Evolutionary conservation across 2,329 filamentous ascomycete species (phyloP), one percentile per base, ranked within the genome.

Genomic region (Biscogniauxia marginata): DNA sequence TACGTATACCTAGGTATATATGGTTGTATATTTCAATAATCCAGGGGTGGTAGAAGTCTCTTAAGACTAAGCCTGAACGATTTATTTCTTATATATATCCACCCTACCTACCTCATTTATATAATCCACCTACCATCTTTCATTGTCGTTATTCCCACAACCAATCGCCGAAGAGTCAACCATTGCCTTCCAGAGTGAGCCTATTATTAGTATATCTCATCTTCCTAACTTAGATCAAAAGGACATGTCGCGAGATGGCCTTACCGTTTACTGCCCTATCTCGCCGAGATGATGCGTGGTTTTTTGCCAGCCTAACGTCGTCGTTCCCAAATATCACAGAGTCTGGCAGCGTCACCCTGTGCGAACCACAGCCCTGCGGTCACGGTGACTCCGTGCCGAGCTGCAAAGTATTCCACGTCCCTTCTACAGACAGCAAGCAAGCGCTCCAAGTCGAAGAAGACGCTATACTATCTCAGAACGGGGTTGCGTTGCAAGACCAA

Each of bases 351-450:
- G 70, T 70, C 43, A 71, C 71, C 59, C 62, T 80, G n/a, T 63
- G 71, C 20, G 67, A 74, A 49, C 62, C 70, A 24, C 70, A 73
- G 1, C 47, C 65, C n/a, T 82, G 78, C 60, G 59, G 66, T 19
- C 57, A 68, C 2, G 67, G 72, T n/a, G 65, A 73, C n/a, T 74
- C 71, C 8, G 53, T 44, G 22, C 77, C 79, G 0, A 78, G 79
- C n/a, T 88, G 85, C 75, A 86, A 83, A 62, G 79, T 84, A 18
- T 85, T 87, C 58, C 72, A 73, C 23, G 76, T 82, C 5, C 77
- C 79, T 5, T 72, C 71, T 45, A 69, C 70, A 9, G 71, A 77
- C 52, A 70, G 62, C 18, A 69, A 71, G 2, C 69, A 71, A 23
- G 74, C 66, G 9, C 72, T 61, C 0, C 76, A 76, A 54, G 56